These are phyloP conservation scores for Alternaria novae-zelandiae DNA, from an alignment of 2,329 filamentous ascomycete species.

Conservation along the genomic window DNA sequence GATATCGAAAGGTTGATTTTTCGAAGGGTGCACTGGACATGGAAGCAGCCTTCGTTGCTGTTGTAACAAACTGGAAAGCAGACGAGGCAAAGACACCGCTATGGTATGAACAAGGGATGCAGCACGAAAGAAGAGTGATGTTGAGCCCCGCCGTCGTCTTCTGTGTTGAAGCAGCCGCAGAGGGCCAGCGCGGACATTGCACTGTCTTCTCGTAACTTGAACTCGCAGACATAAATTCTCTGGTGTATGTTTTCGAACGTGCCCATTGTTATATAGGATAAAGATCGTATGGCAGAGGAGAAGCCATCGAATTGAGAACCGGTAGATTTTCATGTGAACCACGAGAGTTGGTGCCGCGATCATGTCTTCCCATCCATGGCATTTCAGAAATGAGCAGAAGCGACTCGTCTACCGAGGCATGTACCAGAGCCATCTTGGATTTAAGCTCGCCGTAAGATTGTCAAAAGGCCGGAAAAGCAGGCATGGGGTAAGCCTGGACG, in stretches of 20 bases:
- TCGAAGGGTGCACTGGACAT: not conserved
- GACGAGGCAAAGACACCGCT: not conserved
- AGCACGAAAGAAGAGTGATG: not conserved
- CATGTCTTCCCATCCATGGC: too few species aligned
- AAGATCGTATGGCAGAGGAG: not conserved
- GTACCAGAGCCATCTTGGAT: too few species aligned
- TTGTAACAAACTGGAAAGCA: not conserved
- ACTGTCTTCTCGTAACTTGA: accelerated
- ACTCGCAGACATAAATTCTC: accelerated
- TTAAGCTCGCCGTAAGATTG: too few species aligned
- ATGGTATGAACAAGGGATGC: not conserved
- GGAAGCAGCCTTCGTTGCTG: accelerated
- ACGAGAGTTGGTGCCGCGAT: too few species aligned
- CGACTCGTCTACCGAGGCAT: too few species aligned
- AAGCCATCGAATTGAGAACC: too few species aligned
- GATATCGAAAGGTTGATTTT: not conserved
- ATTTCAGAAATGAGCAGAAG: too few species aligned
- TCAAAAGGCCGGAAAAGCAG: too few species aligned
- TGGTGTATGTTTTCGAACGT: accelerated
- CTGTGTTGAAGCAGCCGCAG: not conserved
- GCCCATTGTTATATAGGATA: not conserved
- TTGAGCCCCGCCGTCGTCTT: not conserved
- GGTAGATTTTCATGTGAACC: too few species aligned
- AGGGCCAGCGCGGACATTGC: not conserved
- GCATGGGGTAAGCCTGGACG: too few species aligned